Evolutionary conservation across 2,329 filamentous ascomycete genomes (phyloP), one percentile per base, ranked within the genome.

Genomic region (Orbilia ellipsospora): DNA sequence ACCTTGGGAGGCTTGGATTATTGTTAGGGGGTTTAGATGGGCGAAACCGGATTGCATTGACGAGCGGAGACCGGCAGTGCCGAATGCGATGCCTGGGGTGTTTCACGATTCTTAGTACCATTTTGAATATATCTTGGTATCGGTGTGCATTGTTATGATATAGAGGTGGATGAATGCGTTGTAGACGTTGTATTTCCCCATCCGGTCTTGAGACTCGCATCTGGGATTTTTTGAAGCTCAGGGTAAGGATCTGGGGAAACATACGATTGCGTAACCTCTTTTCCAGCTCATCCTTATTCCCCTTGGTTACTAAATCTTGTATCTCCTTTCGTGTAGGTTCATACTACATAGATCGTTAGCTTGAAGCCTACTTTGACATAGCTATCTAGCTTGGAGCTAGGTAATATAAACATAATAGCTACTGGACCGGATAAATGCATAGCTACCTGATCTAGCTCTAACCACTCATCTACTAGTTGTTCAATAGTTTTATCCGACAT

Each of bases 1-100:
- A n/a, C 88, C 88, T 80, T 90, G 88, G 0, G 88, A 89, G 48
- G 88, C 87, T 81, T 90, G 86, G 67, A 88, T 88, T 73, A 88
- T 85, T 0, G 86, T 88, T 65, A 88, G 81, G 15, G 83, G 84
- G 80, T 88, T 88, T 84, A 88, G 87, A 78, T 85, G 86, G 1
- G 88, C 85, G 80, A 89, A 90, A 4, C 88, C 88, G 52, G 88
- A 88, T 78, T 88, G 86, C 88, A 90, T 90, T 44, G 85, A 84
- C n/a, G 87, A 87, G 54, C 88, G 84, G 7, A 90, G 83, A 50
- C 88, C 88, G 54, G 79, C 79, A 59, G 79, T 80, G 36, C 79
- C 79, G 55, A 80, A 80, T 51, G 77, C 67, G 60, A 80, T 79
- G 50, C 79, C 79, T 80, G 55, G 0, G 0, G 16, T 16, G 4